Base-by-base conservation (phyloP, 2,329 filamentous ascomycete genomes). In the Colletotrichum agaves region DNA sequence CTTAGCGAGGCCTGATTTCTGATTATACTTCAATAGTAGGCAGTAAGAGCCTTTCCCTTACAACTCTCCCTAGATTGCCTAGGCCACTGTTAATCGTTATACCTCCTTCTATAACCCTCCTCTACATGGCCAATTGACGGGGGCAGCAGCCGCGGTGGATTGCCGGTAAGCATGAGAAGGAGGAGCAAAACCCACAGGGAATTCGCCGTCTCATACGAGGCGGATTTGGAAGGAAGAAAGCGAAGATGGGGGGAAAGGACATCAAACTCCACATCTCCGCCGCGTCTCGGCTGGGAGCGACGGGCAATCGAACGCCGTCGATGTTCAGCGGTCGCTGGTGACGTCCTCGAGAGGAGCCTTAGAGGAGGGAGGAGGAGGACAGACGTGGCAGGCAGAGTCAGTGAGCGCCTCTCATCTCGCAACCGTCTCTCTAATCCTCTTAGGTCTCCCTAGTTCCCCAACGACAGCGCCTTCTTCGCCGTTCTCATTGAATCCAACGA, bases 91-190 rank as follows among this genome's bases (percentile, higher is more conserved):
- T n/a, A n/a, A n/a, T n/a, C n/a, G n/a, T n/a, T n/a, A n/a, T n/a
- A n/a, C n/a, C n/a, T n/a, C n/a, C n/a, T n/a, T n/a, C n/a, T n/a
- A n/a, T n/a, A n/a, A n/a, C n/a, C n/a, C n/a, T n/a, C n/a, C n/a
- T n/a, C n/a, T n/a, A n/a, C n/a, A n/a, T n/a, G n/a, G n/a, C n/a
- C n/a, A n/a, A n/a, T n/a, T n/a, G n/a, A n/a, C n/a, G n/a, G n/a
- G n/a, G n/a, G n/a, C n/a, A n/a, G n/a, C n/a, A n/a, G n/a, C n/a
- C n/a, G n/a, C n/a, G n/a, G n/a, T n/a, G n/a, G n/a, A n/a, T n/a
- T n/a, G n/a, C n/a, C n/a, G n/a, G n/a, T n/a, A 60, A 60, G 44
- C 59, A 46, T 8, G 37, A 23, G 17, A 47, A n/a, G 27, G 31
- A 35, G 37, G 55, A 52, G 46, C 21, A 31, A 7, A 17, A 21